Evolutionary conservation across 352 stramenopile genomes (phyloP), one percentile per base, ranked within the genome.

Genomic region (Globisporangium megalacanthum): DNA sequence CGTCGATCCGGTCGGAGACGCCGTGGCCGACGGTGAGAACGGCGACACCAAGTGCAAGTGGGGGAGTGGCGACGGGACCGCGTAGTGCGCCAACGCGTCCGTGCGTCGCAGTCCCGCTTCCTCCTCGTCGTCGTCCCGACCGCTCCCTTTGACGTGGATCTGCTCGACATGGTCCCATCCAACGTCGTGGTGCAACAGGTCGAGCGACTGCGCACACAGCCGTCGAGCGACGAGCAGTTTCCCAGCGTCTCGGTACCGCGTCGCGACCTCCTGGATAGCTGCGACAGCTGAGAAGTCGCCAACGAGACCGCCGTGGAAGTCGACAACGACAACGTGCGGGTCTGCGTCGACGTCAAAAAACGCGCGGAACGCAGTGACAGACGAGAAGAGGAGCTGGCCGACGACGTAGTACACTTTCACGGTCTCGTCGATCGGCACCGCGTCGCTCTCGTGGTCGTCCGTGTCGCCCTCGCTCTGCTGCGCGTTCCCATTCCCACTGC

Each of bases 241-340:
- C 7, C 74, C 75, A 22, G 70, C 74, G 29, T 93, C 69, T 46
- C 65, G 76, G 61, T 92, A 96, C 10, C 83, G 74, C 45, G 78
- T 72, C 3, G 77, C 76, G 44, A 76, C 73, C 48, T 94, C 86
- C 25, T 82, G 76, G 59, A 97, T 77, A 5, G 83, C 89, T 13
- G 73, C 83, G 35, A 86, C 83, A 13, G 84, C 89, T 5, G 86
- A 95, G 64, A 95, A 94, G 58, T 97, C 89, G 29, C 75, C 75
- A 35, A 97, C 81, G 1, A 77, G 56, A 49, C 76, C 90, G 61
- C 91, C 68, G 6, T 58, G 63, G 35, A 94, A 73, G 61, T 96
- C 87, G 6, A 97, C 48, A 42, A 96, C 68, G 8, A 95, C 73
- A 0, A 82, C 67, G 2, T 67, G 61, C 10, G 86, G 83, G 56